Percentiles rank a stretch among this genome's conserved stretches.
Conservation (phyloP, 1,139 yeast species). For the Hansenula lynferdii region DNA sequence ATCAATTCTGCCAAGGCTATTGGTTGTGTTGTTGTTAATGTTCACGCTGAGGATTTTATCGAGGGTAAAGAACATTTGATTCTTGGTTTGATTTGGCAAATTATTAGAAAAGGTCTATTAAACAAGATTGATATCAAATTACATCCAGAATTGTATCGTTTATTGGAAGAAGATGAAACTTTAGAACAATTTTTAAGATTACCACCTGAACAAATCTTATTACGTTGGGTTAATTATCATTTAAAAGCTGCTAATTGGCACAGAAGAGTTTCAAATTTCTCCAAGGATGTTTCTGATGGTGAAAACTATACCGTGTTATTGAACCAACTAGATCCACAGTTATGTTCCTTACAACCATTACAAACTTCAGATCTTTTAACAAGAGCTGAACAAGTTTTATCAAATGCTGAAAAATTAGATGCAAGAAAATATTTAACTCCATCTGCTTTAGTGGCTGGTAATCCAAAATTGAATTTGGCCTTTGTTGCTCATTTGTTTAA, state of each 20-base stretch:
- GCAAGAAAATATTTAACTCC: slow-evolving; percentile 96
- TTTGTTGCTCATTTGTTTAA: slow-evolving; percentile 96
- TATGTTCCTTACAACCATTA: slow-evolving; percentile 78
- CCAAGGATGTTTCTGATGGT: slow-evolving; percentile 88
- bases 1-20: slow-evolving; percentile 98
- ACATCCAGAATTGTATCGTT: slow-evolving; percentile 94
- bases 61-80: slow-evolving; percentile 97
- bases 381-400: slow-evolving; percentile 84
- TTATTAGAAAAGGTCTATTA: slow-evolving; percentile 91
- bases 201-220: slow-evolving; percentile 95
- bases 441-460: slow-evolving; percentile 88
- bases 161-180: slow-evolving; percentile 94
- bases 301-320: slow-evolving; percentile 89
- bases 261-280: slow-evolving; percentile 81
- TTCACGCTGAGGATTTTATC: slow-evolving; percentile 93
- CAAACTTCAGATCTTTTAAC: slow-evolving; percentile 57
- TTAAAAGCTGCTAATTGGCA: slow-evolving; percentile 90
- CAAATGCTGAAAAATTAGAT: slow-evolving; percentile 84
- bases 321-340: slow-evolving; percentile 81
- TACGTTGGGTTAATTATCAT: slow-evolving; percentile 97
- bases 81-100: slow-evolving; percentile 96
- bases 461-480: slow-evolving; percentile 93
- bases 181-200: slow-evolving; percentile 92
- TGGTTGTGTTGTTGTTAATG: slow-evolving; percentile 97
- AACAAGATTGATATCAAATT: slow-evolving; percentile 92